A percentile compares a stretch with the other conserved stretches of the same genome.
These are phyloP conservation scores for Conticribra weissflogii DNA, from an alignment of 108 stramenopile species.

Conservation along the genomic window DNA sequence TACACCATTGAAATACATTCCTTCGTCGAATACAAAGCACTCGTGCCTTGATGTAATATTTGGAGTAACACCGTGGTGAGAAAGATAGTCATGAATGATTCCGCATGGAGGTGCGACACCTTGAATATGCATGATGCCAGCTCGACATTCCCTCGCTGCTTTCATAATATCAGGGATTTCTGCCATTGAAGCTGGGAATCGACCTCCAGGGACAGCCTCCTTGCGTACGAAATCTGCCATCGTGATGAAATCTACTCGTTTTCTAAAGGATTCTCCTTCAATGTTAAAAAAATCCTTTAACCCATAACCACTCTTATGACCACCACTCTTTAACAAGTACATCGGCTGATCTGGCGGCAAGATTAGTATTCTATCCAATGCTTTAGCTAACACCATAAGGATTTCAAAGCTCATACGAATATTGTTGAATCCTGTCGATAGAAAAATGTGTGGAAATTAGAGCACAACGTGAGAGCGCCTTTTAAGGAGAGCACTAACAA, in stretches of 20 bases:
- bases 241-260: conserved; percentile 52
- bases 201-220: conserved; percentile 57
- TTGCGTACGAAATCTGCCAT: conserved; percentile 60
- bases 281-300: conserved; percentile 81
- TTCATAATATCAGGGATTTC: conserved; percentile 37
- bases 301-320: conserved; percentile 47
- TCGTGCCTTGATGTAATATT: conserved; percentile 41
- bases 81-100: conserved; percentile 50
- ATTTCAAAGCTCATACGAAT: conserved; percentile 90
- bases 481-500: conserved; percentile 53
- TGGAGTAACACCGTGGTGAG: conserved; percentile 41
- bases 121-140: neutral
- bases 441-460: no score
- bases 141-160: conserved; percentile 50
- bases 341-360: conserved; percentile 77
- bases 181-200: conserved; percentile 40
- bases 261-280: conserved; percentile 41
- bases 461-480: no score
- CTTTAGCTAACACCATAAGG: conserved; percentile 73
- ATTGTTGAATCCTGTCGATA: conserved; percentile 91
- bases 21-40: conserved; percentile 67
- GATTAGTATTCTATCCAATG: conserved; percentile 80
- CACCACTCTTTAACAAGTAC: conserved; percentile 73
- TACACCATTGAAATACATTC: conserved; percentile 37
- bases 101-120: conserved; percentile 32